A percentile compares a stretch with the other conserved stretches of the same genome.
These are phyloP conservation scores for Amanita pallidorosea DNA, from an alignment of 768 basidiomycete genomes.

Conservation along the genomic window DNA sequence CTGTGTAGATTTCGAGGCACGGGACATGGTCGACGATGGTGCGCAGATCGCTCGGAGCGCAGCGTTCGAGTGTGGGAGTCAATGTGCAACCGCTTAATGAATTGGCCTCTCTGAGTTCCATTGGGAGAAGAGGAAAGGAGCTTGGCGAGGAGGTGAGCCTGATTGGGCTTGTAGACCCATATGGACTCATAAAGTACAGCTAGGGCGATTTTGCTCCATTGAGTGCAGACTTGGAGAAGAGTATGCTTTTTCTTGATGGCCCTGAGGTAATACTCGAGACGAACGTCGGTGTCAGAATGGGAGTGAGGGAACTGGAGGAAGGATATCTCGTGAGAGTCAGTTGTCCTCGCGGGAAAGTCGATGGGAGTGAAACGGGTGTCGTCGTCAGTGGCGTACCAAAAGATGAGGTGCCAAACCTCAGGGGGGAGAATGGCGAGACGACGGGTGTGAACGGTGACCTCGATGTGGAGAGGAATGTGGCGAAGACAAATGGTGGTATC, in stretches of 20 bases:
- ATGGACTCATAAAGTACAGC: slow-evolving; percentile 56
- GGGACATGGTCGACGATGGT: slow-evolving; percentile 59
- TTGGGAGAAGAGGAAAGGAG: slow-evolving; percentile 18
- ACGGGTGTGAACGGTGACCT: background rate
- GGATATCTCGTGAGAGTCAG: slow-evolving; percentile 31
- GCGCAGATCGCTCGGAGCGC: slow-evolving; percentile 55
- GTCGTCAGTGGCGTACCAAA: slow-evolving; percentile 41
- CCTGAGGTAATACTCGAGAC: slow-evolving; percentile 32
- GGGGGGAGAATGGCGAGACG: slow-evolving; percentile 37
- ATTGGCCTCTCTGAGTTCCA: slow-evolving; percentile 24
- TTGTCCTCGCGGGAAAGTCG: slow-evolving; percentile 11
- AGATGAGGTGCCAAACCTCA: slow-evolving; percentile 58
- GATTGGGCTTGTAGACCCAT: slow-evolving; percentile 49
- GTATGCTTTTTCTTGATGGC: slow-evolving; percentile 38
- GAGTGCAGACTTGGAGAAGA: slow-evolving; percentile 42
- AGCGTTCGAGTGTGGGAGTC: slow-evolving; percentile 56
- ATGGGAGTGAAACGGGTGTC: slow-evolving; percentile 7
- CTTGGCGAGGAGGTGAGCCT: slow-evolving; percentile 33
- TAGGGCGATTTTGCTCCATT: slow-evolving; percentile 44
- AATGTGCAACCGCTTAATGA: slow-evolving; percentile 57
- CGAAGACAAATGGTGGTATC: background rate
- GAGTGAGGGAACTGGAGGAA: slow-evolving; percentile 41
- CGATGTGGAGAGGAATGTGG: background rate
- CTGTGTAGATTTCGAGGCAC: slow-evolving; percentile 47
- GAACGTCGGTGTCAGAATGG: slow-evolving; percentile 21